Evolutionary conservation across 2,329 filamentous ascomycete species (phyloP).

Genomic region (Aspergillus sp.): DNA sequence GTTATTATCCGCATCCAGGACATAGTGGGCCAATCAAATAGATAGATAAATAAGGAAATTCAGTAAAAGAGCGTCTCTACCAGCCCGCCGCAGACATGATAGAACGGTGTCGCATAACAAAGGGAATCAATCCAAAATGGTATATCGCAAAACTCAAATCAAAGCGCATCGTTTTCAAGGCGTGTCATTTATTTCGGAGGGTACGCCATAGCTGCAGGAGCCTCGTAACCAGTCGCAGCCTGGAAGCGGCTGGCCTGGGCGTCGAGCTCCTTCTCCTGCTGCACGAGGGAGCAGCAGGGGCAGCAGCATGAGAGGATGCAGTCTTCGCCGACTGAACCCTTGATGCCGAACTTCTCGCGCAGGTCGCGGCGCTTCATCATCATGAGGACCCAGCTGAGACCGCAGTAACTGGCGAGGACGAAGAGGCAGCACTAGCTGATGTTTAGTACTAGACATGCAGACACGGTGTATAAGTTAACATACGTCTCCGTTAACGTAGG

Average conservation of each 20-base stretch:
- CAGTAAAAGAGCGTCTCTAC: neutral
- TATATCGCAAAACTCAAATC: neutral
- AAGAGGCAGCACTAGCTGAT: constrained; percentile 33
- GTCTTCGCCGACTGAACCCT: constrained; percentile 50
- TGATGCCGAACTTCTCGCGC: constrained; percentile 54
- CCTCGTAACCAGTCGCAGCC: constrained; percentile 22
- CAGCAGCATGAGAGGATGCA: constrained; percentile 58
- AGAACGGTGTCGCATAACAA: neutral
- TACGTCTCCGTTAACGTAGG: constrained; percentile 30
- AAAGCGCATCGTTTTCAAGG: neutral
- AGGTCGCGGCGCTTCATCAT: constrained; percentile 57
- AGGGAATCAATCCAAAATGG: neutral
- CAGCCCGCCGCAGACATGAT: neutral
- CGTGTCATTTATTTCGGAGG: neutral
- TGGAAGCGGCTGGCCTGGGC: constrained; percentile 15
- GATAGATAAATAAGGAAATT: neutral
- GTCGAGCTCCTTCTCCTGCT: constrained; percentile 57
- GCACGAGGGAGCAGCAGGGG: constrained; percentile 57
- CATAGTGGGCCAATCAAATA: neutral
- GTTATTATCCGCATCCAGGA: neutral
- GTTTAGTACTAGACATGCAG: neutral
- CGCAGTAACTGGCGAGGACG: constrained; percentile 28
- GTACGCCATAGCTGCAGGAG: constrained; percentile 25
- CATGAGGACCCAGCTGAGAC: constrained; percentile 42
- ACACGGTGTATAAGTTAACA: neutral